Evolutionary conservation across 208 protist species (phyloP).

Genomic region (Trypanosoma lewisi): DNA sequence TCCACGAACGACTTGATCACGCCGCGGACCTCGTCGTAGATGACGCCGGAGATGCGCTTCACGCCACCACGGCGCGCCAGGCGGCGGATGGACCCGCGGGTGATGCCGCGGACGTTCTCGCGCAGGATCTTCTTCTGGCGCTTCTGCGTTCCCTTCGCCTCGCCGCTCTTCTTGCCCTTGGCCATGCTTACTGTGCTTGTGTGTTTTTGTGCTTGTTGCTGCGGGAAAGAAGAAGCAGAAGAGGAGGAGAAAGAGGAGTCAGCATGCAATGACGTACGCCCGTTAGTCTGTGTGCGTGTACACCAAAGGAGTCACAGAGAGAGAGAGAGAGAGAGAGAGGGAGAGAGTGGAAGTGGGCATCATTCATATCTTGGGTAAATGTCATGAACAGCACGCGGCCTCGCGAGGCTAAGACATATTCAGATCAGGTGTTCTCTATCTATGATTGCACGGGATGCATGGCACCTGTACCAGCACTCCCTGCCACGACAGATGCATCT

Average conservation of each 20-base stretch:
- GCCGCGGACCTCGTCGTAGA: constrained; percentile 42
- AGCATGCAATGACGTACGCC: not conserved
- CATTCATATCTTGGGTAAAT: no score
- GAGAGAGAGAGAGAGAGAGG: no score
- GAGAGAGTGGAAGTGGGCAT: no score
- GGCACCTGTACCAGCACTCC: no score
- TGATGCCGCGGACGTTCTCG: constrained; percentile 87
- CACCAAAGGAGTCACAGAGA: not conserved
- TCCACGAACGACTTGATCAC: constrained; percentile 77
- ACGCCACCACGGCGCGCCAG: constrained; percentile 91
- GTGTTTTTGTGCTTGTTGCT: not conserved
- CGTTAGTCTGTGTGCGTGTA: not conserved
- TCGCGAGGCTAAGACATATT: no score
- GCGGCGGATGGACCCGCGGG: constrained; percentile 84
- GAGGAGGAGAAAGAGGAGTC: not conserved
- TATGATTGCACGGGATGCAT: no score
- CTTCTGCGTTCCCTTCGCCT: constrained; percentile 74
- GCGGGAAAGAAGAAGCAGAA: not conserved
- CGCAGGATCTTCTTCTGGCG: constrained; percentile 85
- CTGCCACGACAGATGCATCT: no score
- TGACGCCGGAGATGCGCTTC: constrained; percentile 77
- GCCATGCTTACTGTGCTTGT: constrained; percentile 37
- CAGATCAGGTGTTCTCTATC: no score
- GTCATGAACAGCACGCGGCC: no score
- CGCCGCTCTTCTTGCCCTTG: constrained; percentile 75